Conservation (phyloP, 1,139 yeast genomes). For the Magnusiomyces paraingens region DNA sequence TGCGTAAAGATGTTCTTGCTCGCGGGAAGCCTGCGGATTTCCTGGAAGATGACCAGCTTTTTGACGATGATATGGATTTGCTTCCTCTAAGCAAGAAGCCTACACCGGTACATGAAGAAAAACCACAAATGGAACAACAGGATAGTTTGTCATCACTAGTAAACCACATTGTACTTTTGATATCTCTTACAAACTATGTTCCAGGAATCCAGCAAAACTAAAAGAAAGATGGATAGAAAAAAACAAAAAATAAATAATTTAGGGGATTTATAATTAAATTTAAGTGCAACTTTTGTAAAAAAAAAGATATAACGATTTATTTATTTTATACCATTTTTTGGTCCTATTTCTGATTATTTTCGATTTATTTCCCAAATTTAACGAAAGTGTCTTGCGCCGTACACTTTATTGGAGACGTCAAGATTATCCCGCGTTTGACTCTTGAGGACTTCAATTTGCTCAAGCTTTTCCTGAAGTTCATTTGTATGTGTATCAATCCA, state of each 20-base stretch:
- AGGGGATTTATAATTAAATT: too few species aligned
- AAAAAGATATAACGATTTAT: too few species aligned
- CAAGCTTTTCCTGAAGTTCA: conserved; percentile 59
- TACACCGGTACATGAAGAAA: conserved; percentile 8
- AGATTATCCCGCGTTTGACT: conserved; percentile 21
- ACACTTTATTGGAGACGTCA: conserved; percentile 14
- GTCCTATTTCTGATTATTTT: too few species aligned
- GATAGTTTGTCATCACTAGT: conserved; percentile 36
- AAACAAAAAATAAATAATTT: too few species aligned
- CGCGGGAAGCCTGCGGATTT: conserved; percentile 2
- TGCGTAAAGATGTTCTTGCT: conserved; percentile 54
- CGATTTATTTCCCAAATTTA: background rate
- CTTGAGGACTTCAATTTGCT: conserved; percentile 30
- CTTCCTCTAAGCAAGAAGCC: conserved; percentile 35
- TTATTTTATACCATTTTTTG: too few species aligned
- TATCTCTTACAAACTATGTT: conserved; percentile 43
- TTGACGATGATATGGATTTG: background rate
- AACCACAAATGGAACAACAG: conserved; percentile 12
- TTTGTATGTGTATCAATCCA: conserved; percentile 76
- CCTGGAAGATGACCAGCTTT: background rate
- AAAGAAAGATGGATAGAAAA: too few species aligned
- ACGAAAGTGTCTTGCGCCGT: conserved; percentile 4
- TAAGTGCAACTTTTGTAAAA: too few species aligned
- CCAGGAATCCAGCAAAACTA: too few species aligned
- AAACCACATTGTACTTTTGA: conserved; percentile 49